Percentiles rank a stretch among this genome's conserved stretches.
Conservation (phyloP, 2,329 filamentous ascomycete genomes). For the Neoarthrinium moseri region DNA sequence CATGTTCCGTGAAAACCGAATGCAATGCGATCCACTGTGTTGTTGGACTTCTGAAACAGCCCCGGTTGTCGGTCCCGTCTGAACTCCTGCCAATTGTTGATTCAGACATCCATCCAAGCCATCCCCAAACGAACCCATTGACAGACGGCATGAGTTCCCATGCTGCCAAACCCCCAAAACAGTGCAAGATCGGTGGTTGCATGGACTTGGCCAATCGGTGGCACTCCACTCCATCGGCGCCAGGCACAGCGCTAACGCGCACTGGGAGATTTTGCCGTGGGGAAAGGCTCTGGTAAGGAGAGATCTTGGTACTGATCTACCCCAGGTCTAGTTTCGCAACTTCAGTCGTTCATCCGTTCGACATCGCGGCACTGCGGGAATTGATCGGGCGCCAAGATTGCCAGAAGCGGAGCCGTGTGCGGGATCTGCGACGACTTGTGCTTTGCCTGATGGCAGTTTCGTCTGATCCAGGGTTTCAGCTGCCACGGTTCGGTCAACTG, state of each 20-base stretch:
- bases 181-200: too few species aligned
- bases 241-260: neutral
- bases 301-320: neutral
- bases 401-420: too few species aligned
- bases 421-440: constrained; percentile 6
- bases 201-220: neutral
- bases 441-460: constrained; percentile 2
- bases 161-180: too few species aligned
- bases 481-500: neutral
- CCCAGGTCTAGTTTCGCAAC: neutral
- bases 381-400: neutral
- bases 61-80: neutral
- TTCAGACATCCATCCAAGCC: neutral
- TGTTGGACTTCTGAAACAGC: too few species aligned
- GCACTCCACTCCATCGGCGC: neutral
- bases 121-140: neutral
- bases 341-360: neutral
- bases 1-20: too few species aligned
- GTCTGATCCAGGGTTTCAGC: constrained; percentile 8
- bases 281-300: too few species aligned
- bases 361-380: neutral
- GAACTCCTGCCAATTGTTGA: neutral
- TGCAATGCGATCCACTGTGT: too few species aligned
- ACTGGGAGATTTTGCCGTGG: too few species aligned
- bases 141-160: neutral